Evolutionary conservation across 176 grass and related monocot species (phyloP).

Genomic region (Pharus latifolius): DNA sequence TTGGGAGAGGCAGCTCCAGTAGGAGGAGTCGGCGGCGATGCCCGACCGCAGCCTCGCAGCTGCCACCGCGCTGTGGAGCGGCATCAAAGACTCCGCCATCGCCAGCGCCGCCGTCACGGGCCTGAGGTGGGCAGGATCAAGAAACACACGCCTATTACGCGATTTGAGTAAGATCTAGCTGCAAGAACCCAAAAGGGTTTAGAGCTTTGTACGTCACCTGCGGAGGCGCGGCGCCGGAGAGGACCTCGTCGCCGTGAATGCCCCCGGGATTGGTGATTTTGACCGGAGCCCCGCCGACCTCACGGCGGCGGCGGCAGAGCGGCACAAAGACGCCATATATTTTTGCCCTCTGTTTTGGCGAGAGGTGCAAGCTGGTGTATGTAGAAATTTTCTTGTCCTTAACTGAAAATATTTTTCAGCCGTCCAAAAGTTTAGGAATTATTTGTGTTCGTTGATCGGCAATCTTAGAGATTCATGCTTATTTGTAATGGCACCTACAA

Average conservation of each 20-base stretch:
- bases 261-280: constrained; percentile 1
- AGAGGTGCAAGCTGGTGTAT: too few relatives aligned
- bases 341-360: neutral
- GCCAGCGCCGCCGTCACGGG: constrained; percentile 25
- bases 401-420: too few relatives aligned
- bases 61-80: constrained; percentile 60
- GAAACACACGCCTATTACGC: neutral
- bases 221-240: constrained; percentile 12
- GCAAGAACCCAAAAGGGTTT: neutral
- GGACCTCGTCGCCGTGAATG: neutral
- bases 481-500: too few relatives aligned
- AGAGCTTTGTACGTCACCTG: constrained; percentile 16
- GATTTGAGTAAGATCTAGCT: neutral
- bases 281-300: constrained; percentile 31
- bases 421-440: too few relatives aligned
- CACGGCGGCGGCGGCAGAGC: constrained; percentile 27
- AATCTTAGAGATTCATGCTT: too few relatives aligned
- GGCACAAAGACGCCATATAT: constrained; percentile 54
- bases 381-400: too few relatives aligned
- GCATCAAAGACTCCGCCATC: constrained; percentile 45
- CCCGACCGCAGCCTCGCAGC: constrained; percentile 50
- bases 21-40: constrained; percentile 56
- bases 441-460: too few relatives aligned
- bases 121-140: constrained; percentile 1
- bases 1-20: constrained; percentile 69